A percentile compares a stretch with the other conserved stretches of the same genome.
These are phyloP conservation scores for Cairneyella variabilis DNA, from an alignment of 495 filamentous ascomycete species.

Conservation along the genomic window DNA sequence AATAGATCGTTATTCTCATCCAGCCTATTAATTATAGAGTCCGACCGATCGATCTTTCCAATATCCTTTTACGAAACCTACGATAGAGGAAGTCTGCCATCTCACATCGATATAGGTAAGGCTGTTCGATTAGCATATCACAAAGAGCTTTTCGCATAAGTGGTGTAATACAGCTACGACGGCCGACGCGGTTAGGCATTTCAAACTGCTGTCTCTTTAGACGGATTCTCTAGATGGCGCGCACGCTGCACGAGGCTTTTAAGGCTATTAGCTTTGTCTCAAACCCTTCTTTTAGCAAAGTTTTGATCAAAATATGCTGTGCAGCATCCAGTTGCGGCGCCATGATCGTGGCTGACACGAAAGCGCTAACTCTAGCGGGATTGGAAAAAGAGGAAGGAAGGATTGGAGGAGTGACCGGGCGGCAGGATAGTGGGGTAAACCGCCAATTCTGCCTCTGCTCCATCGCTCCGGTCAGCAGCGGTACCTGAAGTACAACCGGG, in stretches of 20 bases:
- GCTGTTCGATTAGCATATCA: slow-evolving; percentile 12
- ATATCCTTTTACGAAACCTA: slow-evolving; percentile 19
- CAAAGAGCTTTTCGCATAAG: slow-evolving; percentile 5
- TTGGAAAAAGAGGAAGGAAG: background rate
- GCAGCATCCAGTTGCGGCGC: slow-evolving; percentile 18
- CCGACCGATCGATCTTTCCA: slow-evolving; percentile 20
- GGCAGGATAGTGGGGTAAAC: too few species aligned
- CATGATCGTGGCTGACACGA: slow-evolving; percentile 23
- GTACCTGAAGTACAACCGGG: background rate
- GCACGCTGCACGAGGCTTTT: slow-evolving; percentile 20
- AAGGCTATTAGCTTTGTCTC: slow-evolving; percentile 26
- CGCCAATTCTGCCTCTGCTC: background rate
- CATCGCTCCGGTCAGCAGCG: too few species aligned
- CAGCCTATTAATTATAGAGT: slow-evolving; percentile 13
- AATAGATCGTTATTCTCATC: slow-evolving; percentile 18
- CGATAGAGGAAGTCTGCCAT: slow-evolving; percentile 27
- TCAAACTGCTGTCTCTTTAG: too few species aligned
- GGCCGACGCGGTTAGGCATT: background rate
- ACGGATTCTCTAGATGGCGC: slow-evolving; percentile 26
- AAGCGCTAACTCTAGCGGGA: slow-evolving; percentile 11
- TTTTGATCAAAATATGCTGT: slow-evolving; percentile 25
- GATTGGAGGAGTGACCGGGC: too few species aligned
- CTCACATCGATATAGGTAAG: slow-evolving; percentile 22
- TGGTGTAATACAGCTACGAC: too few species aligned
- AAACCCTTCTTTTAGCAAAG: slow-evolving; percentile 26